A percentile compares a stretch with the other conserved stretches of the same genome.
phyloP scores from a whole-genome alignment of 2,329 filamentous ascomycete species.

The Penicillium janthinellum region DNA sequence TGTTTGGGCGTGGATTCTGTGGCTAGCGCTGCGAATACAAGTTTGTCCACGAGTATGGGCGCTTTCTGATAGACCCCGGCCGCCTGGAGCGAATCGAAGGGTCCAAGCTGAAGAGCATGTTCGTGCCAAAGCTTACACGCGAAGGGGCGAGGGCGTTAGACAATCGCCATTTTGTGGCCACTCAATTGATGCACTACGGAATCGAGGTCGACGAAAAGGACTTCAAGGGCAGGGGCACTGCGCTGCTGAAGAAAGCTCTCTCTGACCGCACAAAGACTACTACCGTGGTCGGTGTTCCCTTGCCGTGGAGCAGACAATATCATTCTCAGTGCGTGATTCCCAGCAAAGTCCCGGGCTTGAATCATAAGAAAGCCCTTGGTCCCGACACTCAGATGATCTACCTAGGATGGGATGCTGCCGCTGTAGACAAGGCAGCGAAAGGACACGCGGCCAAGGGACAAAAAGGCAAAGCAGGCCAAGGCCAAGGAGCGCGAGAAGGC shows the following conservation, averaged over 20 bases:
- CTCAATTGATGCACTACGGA: conserved; percentile 22
- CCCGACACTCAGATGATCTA: conserved; percentile 11
- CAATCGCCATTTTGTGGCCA: conserved; percentile 1
- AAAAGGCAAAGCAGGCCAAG: neutral
- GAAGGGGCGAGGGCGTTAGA: conserved; percentile 1
- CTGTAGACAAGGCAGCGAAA: conserved; percentile 10
- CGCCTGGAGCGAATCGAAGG: conserved; percentile 2
- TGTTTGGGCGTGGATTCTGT: neutral
- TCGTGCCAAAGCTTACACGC: conserved; percentile 7
- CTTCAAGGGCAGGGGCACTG: conserved; percentile 16
- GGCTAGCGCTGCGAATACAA: neutral
- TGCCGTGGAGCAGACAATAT: neutral
- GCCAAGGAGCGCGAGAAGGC: neutral
- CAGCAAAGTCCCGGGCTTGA: conserved; percentile 7
- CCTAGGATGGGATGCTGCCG: conserved; percentile 15
- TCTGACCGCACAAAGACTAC: conserved; percentile 8
- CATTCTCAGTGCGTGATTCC: conserved; percentile 9
- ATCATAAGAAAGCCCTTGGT: conserved; percentile 10
- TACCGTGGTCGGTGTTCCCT: conserved; percentile 5
- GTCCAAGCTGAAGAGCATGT: conserved; percentile 7
- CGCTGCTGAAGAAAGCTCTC: conserved; percentile 15
- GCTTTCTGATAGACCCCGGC: neutral
- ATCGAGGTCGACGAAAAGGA: conserved; percentile 12
- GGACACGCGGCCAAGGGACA: neutral
- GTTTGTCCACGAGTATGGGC: neutral